Conservation (phyloP, 2,329 filamentous ascomycete species). For the Colletotrichum neosansevieriae region DNA sequence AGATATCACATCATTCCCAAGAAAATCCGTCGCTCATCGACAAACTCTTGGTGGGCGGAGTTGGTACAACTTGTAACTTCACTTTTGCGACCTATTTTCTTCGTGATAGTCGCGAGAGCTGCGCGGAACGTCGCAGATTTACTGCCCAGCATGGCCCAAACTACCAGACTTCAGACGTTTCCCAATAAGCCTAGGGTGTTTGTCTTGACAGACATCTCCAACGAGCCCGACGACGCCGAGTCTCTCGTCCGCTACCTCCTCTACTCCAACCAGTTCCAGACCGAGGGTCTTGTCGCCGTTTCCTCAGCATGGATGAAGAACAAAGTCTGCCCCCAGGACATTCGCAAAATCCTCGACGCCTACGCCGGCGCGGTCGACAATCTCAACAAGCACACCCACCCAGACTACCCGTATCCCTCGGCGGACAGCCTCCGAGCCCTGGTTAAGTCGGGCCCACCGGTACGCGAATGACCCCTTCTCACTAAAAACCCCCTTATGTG, state of each 20-base stretch:
- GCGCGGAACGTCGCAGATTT: neutral
- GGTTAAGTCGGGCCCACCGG: conserved; percentile 52
- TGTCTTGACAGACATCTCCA: conserved; percentile 58
- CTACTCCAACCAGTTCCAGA: conserved; percentile 60
- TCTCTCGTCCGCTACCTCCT: conserved; percentile 58
- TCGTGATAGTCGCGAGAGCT: neutral
- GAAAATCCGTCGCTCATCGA: neutral
- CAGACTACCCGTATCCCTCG: conserved; percentile 56
- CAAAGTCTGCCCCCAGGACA: conserved; percentile 55
- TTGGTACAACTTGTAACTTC: neutral
- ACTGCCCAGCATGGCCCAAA: conserved; percentile 3
- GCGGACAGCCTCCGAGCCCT: conserved; percentile 51
- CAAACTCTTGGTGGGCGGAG: neutral
- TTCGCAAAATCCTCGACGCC: conserved; percentile 57
- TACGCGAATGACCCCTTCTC: conserved; percentile 37
- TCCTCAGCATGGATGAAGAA: conserved; percentile 60
- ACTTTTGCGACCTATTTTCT: neutral
- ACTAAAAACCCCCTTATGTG: neutral
- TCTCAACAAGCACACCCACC: conserved; percentile 61
- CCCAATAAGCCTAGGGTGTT: conserved; percentile 51
- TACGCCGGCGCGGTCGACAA: conserved; percentile 60
- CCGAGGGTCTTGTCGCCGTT: conserved; percentile 57
- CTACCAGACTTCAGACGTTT: conserved; percentile 26
- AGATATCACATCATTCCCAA: neutral
- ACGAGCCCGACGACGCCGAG: conserved; percentile 60